Conservation (phyloP, 164 flowering plant species). For the Magnolia sinica region DNA sequence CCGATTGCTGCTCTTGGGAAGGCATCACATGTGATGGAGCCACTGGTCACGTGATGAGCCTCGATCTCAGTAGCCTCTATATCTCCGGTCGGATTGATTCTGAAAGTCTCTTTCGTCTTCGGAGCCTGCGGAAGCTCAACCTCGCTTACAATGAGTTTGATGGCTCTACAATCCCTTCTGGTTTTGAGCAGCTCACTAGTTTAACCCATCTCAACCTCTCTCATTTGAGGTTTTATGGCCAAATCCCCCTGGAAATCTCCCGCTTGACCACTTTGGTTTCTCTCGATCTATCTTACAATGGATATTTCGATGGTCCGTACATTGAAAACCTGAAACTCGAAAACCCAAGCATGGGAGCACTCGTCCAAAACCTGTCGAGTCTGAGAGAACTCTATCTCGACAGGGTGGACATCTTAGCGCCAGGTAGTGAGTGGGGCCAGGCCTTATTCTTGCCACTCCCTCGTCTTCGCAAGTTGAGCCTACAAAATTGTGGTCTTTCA, state of each 20-base stretch:
- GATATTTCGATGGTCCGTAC: not conserved
- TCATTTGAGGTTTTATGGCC: conserved; percentile 35
- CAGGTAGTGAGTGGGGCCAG: conserved; percentile 23
- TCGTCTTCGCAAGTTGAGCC: conserved; percentile 25
- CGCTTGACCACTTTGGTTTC: conserved; percentile 24
- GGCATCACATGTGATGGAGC: conserved; percentile 33
- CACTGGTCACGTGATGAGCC: conserved; percentile 26
- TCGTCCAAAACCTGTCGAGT: conserved; percentile 25
- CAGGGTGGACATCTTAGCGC: conserved; percentile 27
- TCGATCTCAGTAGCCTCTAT: conserved; percentile 29
- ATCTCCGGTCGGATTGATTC: conserved; percentile 19
- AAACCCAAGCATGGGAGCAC: conserved; percentile 21
- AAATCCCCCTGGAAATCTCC: conserved; percentile 35
- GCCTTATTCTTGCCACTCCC: conserved; percentile 31
- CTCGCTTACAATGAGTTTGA: conserved; percentile 35
- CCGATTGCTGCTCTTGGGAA: conserved; percentile 36
- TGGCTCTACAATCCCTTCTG: conserved; percentile 27
- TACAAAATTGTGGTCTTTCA: conserved; percentile 23
- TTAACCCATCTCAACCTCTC: conserved; percentile 43
- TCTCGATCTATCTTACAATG: conserved; percentile 8
- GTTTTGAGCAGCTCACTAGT: conserved; percentile 24
- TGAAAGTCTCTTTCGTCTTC: not conserved
- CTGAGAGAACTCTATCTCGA: conserved; percentile 33
- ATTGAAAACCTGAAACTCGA: not conserved
- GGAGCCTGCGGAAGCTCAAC: conserved; percentile 32